Base-by-base conservation (phyloP, 2,329 filamentous ascomycete genomes). In the Aspergillus sergii region DNA sequence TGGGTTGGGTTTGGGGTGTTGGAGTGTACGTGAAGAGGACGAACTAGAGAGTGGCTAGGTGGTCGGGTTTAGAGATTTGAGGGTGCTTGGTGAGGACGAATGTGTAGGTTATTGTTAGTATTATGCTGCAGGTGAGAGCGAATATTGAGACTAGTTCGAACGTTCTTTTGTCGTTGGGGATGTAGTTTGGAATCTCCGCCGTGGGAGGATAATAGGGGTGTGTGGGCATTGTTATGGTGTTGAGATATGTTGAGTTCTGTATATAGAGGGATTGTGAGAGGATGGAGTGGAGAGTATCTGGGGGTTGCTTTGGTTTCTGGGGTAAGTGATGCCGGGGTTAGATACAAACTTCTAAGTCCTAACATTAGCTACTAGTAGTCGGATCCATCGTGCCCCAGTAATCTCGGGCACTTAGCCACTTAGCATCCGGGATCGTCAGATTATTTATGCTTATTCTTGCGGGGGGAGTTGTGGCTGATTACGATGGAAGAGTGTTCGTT, bases 141-240 rank as follows among this genome's bases (percentile, higher is more conserved):
- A 67, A 67, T 30, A 59, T 66, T 10, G 46, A 58, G 32, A 67
- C 19, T 11, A 66, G 61, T 9, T 51, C 21, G 3, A 58, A 57
- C 3, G 63, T 59, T 14, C 26, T 32, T 19, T 46, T 43, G 23
- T 65, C 59, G 28, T 65, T 67, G 32, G 65, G 46, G 36, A 61
- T 45, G 50, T 65, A 67, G 59, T 60, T 50, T 8, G 61, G 51
- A 54, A 65, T 64, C 21, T 57, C 59, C 9, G 54, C 50, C 34
- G 36, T 50, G 7, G 58, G n/a, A 28, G 65, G 63, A 43, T 64
- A 65, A 51, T 65, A 67, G 3, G 65, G 59, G 53, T 64, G 59
- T 21, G 21, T 21, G 10, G 43, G 5, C 11, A 51, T 51, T 30
- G 3, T 32, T 19, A 36, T 16, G 34, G 34, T 7, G 14, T 51